These are phyloP conservation scores for Vigna hirtella DNA, from an alignment of 306 rosid species.

Conservation along the genomic window DNA sequence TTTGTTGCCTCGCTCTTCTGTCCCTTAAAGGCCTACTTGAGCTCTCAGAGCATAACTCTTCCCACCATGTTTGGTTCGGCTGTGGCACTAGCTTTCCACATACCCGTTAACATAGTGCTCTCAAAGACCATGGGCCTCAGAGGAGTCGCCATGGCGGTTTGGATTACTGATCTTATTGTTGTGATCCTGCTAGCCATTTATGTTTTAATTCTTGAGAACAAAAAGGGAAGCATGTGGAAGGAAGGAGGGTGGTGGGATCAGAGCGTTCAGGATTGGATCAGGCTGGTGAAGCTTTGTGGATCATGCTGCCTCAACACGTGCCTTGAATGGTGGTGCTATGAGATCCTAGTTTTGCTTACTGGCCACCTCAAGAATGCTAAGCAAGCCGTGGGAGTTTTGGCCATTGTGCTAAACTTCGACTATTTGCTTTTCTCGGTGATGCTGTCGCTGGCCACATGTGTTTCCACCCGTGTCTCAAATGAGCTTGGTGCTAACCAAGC, in stretches of 20 bases:
- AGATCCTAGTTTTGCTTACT: conserved; percentile 78
- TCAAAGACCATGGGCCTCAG: conserved; percentile 66
- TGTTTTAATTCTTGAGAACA: conserved; percentile 52
- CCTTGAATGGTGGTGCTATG: conserved; percentile 98
- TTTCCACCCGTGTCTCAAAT: conserved; percentile 75
- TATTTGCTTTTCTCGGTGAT: conserved; percentile 73
- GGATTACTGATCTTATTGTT: conserved; percentile 78
- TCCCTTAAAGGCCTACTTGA: conserved; percentile 83
- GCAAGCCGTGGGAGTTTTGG: conserved; percentile 62
- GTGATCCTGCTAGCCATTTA: conserved; percentile 64
- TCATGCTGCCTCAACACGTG: conserved; percentile 88
- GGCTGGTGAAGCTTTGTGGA: conserved; percentile 72
- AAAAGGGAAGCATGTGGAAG: conserved; percentile 52
- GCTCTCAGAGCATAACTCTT: conserved; percentile 68
- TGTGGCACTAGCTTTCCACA: conserved; percentile 67
- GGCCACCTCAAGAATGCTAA: conserved; percentile 73
- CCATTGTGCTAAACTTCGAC: conserved; percentile 78
- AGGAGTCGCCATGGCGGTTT: conserved; percentile 82
- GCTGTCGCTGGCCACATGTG: conserved; percentile 82
- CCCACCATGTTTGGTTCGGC: conserved; percentile 83
- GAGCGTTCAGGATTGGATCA: conserved; percentile 64
- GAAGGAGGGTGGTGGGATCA: conserved; percentile 89
- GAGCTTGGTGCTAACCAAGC: conserved; percentile 79
- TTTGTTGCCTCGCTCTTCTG: conserved; percentile 68
- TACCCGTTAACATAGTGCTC: conserved; percentile 75